These are phyloP conservation scores for Articulospora tetracladia DNA, from an alignment of 495 filamentous ascomycete genomes.

Conservation along the genomic window DNA sequence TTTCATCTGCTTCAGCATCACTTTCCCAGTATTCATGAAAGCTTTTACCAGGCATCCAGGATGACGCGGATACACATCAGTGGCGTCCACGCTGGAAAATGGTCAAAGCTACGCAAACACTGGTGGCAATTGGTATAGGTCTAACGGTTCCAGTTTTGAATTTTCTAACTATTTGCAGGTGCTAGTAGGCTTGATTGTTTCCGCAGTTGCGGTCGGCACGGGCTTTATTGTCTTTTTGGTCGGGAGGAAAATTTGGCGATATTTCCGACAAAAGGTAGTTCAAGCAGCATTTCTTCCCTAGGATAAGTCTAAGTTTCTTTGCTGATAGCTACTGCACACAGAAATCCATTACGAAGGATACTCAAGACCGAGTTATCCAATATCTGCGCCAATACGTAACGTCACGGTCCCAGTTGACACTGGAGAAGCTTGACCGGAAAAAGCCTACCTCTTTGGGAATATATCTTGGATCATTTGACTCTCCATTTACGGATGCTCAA, in stretches of 20 bases:
- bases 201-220: background rate
- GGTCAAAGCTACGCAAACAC: background rate
- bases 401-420: background rate
- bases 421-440: background rate
- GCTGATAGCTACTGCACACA: no score
- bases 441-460: slow-evolving; percentile 20
- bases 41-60: no score
- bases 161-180: background rate
- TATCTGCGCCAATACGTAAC: background rate
- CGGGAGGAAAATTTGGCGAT: background rate
- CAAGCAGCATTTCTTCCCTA: no score
- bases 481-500: slow-evolving; percentile 30
- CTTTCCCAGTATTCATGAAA: no score
- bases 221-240: background rate
- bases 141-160: background rate
- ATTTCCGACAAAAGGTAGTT: background rate
- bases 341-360: background rate
- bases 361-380: background rate
- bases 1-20: no score
- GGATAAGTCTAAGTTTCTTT: no score
- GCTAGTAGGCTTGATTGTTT: background rate
- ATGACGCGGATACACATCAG: no score
- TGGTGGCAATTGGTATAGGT: background rate
- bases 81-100: background rate
- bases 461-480: slow-evolving; percentile 34